Base-by-base conservation (phyloP, 768 basidiomycete species). In the Macrolepiota dolichaula region DNA sequence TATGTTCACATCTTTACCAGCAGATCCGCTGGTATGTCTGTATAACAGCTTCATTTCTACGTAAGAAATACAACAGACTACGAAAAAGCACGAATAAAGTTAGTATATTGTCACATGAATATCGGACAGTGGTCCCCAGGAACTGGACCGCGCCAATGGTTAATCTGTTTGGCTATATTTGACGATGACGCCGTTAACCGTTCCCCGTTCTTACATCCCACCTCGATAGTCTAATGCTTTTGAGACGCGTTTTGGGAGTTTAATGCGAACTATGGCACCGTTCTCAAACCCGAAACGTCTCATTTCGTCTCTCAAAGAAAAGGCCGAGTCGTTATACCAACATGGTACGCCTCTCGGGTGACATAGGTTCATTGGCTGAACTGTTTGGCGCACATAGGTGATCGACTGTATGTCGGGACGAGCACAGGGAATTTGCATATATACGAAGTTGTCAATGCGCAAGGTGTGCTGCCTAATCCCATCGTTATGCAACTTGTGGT, bases 301-400 rank as follows among this genome's bases (percentile, higher is more conserved):
- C 13, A 67, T 77, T 27, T 68, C 73, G 15, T 79, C 79, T 6
- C 70, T 84, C 59, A 84, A 83, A 70, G 82, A 84, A 57, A 77
- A 75, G 64, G 70, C 78, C 25, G 82, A 84, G 47, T 76, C 81
- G 19, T 58, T 81, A 53, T 66, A 74, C 6, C 76, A 81, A 19
- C 78, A 82, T 74, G 80, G 83, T 74, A 67, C 64, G 63, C 25
- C 40, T 17, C 37, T 40, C 17, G n/a, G 37, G 13, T 44, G 56
- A 50, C 29, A 29, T 44, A 32, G 29, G 29, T 32, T 22, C 29
- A 61, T 27, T 62, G 54, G 65, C 59, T 9, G 44, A 9, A 22
- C 19, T 36, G 27, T 25, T 10, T 44, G 42, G 17, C 37, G 59
- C 24, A 50, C 50, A 27, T 58, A 84, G 82, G 78, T 50, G 81